phyloP scores from a whole-genome alignment of 2,329 filamentous ascomycete species.

The Calycina marina region DNA sequence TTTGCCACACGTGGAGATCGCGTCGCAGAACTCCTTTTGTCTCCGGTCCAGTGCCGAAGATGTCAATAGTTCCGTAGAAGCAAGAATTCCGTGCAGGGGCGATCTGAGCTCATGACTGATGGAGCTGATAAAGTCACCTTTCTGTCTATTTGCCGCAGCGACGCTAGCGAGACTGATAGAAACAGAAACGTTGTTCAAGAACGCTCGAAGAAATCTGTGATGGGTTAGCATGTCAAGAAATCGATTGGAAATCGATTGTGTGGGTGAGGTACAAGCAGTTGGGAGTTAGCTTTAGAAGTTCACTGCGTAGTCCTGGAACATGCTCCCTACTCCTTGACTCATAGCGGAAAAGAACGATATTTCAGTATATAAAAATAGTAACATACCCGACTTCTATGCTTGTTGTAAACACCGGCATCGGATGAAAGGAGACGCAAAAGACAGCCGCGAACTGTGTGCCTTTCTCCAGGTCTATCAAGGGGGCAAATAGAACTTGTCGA shows the following conservation, averaged over 20 bases:
- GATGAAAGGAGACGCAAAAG: slow-evolving; percentile 21
- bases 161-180: too few species aligned
- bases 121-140: slow-evolving; percentile 40
- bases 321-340: too few species aligned
- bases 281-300: too few species aligned
- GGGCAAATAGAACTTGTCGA: slow-evolving; percentile 25
- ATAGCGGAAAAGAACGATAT: too few species aligned
- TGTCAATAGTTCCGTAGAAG: slow-evolving; percentile 32
- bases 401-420: slow-evolving; percentile 15
- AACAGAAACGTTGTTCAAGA: too few species aligned
- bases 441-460: slow-evolving; percentile 23
- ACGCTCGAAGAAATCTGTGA: too few species aligned
- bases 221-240: too few species aligned
- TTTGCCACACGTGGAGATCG: slow-evolving; percentile 22
- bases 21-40: slow-evolving; percentile 21
- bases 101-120: slow-evolving; percentile 42
- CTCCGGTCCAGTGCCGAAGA: slow-evolving; percentile 25
- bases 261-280: too few species aligned
- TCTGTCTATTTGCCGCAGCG: slow-evolving; percentile 33
- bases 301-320: too few species aligned
- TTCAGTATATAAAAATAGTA: too few species aligned
- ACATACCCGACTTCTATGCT: slow-evolving; percentile 22
- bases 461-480: slow-evolving; percentile 25
- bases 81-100: slow-evolving; percentile 40
- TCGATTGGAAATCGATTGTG: too few species aligned